Base-by-base conservation (phyloP, 2,329 filamentous ascomycete genomes). In the Metarhizium robertsii region DNA sequence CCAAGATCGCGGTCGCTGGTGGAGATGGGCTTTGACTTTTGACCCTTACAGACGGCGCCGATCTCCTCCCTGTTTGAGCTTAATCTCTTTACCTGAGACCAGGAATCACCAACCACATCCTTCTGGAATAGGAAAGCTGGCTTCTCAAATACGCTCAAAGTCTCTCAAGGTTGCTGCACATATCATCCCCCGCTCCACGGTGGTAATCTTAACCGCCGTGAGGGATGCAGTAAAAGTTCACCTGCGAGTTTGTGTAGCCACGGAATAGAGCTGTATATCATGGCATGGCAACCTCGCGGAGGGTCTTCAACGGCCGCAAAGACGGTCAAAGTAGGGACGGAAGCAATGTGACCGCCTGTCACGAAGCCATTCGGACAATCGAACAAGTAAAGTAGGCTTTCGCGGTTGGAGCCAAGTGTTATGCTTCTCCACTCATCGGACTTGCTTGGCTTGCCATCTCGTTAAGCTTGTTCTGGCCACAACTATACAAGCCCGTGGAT, bases 61-160 rank as follows among this genome's bases (percentile, higher is more conserved):
- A 45, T 45, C 42, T 45, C 42, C 18, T 20, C 42, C 42, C 42
- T 3, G 18, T 45, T 25, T 6, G 2, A 25, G 16, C 16, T 25
- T 45, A 45, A 45, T 16, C 16, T 16, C 13, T 43, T n/a, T n/a
- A 5, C 16, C n/a, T 43, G 16, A 14, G 6, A 43, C 40, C 40
- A 43, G 2, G 40, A 18, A 18, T 18, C 6, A 14, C n/a, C 40
- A 4, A n/a, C 14, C 11, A 43, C 11, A n/a, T 43, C 40, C 6
- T 45, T 45, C 42, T 50, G 13, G 20, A 38, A 38, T 20, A 50
- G 0, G 4, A n/a, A 13, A 40, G 47, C 4, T 61, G 10, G 61
- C 60, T 53, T 47, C 54, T 55, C 55, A 59, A 57, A 59, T 43
- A 18, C 53, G 57, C 58, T 59, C 58, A 57, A 59, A 59, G 29